Conservation (phyloP, 345 rosid genomes). For the Eucalyptus polyanthemos region DNA sequence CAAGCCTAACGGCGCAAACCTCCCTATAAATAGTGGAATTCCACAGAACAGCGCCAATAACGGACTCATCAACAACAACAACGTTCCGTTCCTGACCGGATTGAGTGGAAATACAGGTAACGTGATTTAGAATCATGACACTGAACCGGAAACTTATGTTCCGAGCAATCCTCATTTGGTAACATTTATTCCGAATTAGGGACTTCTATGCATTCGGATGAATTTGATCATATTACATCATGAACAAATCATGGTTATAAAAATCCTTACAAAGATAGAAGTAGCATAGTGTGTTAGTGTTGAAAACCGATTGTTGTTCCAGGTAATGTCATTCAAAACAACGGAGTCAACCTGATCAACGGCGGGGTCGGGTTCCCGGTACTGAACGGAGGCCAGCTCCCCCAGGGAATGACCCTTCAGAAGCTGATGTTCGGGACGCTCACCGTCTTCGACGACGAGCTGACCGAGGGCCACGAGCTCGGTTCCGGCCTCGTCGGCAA, state of each 20-base stretch:
- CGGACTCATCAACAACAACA: constrained; percentile 69
- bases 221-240: neutral
- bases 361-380: constrained; percentile 24
- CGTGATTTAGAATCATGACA: neutral
- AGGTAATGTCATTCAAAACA: constrained; percentile 32
- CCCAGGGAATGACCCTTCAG: constrained; percentile 37
- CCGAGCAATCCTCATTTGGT: neutral
- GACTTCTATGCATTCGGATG: neutral
- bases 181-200: neutral
- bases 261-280: neutral
- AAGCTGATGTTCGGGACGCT: constrained; percentile 80
- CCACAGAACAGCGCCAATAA: constrained; percentile 50
- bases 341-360: constrained; percentile 17
- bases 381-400: constrained; percentile 40
- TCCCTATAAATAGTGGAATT: constrained; percentile 54
- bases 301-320: neutral
- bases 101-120: constrained; percentile 51
- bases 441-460: constrained; percentile 69
- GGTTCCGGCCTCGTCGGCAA: constrained; percentile 63
- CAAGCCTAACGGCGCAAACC: constrained; percentile 74
- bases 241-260: neutral
- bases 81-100: constrained; percentile 72
- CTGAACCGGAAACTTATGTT: neutral
- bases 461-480: constrained; percentile 61
- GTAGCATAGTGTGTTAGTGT: neutral